Evolutionary conservation across 768 basidiomycete species (phyloP), one percentile per base, ranked within the genome.

Genomic region (Tephrocybe rancida): DNA sequence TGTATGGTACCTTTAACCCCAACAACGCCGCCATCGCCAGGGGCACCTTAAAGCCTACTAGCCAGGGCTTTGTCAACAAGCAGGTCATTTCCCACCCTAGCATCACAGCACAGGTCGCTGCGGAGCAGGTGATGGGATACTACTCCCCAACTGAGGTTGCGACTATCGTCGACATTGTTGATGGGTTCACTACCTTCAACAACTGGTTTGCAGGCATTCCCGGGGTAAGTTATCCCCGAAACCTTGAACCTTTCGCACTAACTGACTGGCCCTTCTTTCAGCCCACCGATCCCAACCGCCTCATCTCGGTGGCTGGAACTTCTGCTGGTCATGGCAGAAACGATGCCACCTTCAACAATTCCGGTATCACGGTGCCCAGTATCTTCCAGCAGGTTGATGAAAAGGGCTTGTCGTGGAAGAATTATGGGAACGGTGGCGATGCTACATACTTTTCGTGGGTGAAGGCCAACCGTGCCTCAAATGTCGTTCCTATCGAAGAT

Each of bases 151-250:
- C 37, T 1, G 57, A 64, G 27, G 48, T 71, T 25, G 67, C 66
- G 10, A 64, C 64, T 5, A 27, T 67, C 21, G 43, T 44, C 1
- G 60, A 59, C 19, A 38, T 70, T 13, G 66, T 65, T 2, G 52
- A 64, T 19, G 55, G 60, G 45, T 70, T 67, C 45, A 50, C 62
- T 30, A 60, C 63, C n/a, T 68, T 68, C 55, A 65, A 71, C 50
- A 57, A 63, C 39, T 70, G 67, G 67, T 71, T 71, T 55, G 58
- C 66, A 19, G 61, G 59, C 27, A 50, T 70, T 43, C 67, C 66
- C 24, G 69, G 69, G 8, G 39, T 44, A 25, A 44, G 44, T 44
- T 30, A 9, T 44, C 27, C 3, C 9, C 25, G 13, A 24, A 11
- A 19, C 29, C 25, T 22, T 10, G 14, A 5, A 25, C 5, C 24